phyloP scores from a whole-genome alignment of 768 basidiomycete genomes.

The Mycena vitilis region DNA sequence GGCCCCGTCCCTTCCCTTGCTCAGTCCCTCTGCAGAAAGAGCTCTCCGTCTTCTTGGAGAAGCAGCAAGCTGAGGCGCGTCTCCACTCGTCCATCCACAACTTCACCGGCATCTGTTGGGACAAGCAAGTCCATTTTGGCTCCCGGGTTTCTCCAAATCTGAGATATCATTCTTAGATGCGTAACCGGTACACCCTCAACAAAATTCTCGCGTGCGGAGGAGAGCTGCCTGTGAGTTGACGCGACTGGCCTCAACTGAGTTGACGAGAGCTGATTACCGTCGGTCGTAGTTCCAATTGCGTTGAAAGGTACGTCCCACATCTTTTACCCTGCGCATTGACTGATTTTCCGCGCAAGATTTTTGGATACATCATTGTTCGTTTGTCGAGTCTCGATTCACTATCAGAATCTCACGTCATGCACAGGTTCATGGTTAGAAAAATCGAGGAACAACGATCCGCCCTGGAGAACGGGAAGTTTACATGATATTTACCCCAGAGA shows the following conservation, averaged over 20 bases:
- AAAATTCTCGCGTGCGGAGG: slow-evolving; percentile 83
- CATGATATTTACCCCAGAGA: slow-evolving; percentile 9
- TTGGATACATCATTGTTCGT: slow-evolving; percentile 61
- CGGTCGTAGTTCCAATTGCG: slow-evolving; percentile 69
- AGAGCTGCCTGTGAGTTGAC: slow-evolving; percentile 70
- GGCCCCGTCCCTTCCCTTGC: slow-evolving; percentile 8
- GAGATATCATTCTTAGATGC: slow-evolving; percentile 62
- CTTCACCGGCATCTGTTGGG: slow-evolving; percentile 90
- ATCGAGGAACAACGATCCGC: slow-evolving; percentile 59
- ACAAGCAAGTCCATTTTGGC: slow-evolving; percentile 74
- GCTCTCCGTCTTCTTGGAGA: slow-evolving; percentile 80
- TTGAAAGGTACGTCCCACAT: slow-evolving; percentile 57
- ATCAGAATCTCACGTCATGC: slow-evolving; percentile 52
- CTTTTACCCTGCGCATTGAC: neutral
- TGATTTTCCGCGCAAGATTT: slow-evolving; percentile 59
- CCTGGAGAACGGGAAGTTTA: slow-evolving; percentile 20
- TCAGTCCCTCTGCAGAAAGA: slow-evolving; percentile 71
- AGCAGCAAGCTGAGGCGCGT: slow-evolving; percentile 82
- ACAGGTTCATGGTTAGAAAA: slow-evolving; percentile 79
- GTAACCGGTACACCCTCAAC: slow-evolving; percentile 83
- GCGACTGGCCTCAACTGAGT: neutral
- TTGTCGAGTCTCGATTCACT: slow-evolving; percentile 15
- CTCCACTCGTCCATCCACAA: slow-evolving; percentile 70
- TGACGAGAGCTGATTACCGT: neutral
- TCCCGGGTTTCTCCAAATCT: slow-evolving; percentile 11